These are phyloP conservation scores for Cordyceps militaris DNA, from an alignment of 2,329 filamentous ascomycete species.

Conservation along the genomic window DNA sequence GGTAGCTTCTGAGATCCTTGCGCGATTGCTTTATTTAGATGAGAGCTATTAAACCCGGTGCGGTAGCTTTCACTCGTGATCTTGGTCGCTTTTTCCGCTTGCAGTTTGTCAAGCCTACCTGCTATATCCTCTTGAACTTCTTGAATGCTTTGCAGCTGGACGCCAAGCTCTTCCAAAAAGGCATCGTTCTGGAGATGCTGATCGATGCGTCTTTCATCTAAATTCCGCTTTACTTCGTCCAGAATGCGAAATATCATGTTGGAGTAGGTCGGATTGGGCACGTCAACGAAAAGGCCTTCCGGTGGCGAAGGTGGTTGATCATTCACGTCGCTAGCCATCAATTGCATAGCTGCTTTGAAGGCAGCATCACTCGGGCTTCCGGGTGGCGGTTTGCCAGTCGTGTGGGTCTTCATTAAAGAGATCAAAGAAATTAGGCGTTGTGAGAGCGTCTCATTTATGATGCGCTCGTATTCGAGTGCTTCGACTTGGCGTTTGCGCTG, in stretches of 20 bases:
- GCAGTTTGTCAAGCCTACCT: neutral
- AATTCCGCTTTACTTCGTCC: neutral
- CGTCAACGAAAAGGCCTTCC: neutral
- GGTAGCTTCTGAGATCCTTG: neutral
- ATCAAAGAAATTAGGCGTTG: neutral
- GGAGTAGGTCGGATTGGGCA: neutral
- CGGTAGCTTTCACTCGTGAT: neutral
- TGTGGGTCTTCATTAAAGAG: neutral
- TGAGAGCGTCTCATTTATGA: neutral
- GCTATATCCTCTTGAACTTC: neutral
- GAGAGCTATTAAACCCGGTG: neutral
- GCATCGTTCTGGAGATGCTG: neutral
- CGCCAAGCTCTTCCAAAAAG: neutral
- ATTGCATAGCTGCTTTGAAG: neutral
- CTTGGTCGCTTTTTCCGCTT: neutral
- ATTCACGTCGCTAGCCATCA: neutral
- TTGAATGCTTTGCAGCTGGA: neutral
- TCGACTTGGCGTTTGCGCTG: neutral
- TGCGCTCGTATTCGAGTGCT: neutral
- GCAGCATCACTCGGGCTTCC: neutral
- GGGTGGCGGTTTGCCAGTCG: neutral
- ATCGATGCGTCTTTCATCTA: neutral
- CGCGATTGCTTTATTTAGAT: neutral
- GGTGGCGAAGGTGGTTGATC: neutral
- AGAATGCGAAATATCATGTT: neutral